Evolutionary conservation across 257 asterid species (phyloP).

Genomic region (Solanum pimpinellifolium): DNA sequence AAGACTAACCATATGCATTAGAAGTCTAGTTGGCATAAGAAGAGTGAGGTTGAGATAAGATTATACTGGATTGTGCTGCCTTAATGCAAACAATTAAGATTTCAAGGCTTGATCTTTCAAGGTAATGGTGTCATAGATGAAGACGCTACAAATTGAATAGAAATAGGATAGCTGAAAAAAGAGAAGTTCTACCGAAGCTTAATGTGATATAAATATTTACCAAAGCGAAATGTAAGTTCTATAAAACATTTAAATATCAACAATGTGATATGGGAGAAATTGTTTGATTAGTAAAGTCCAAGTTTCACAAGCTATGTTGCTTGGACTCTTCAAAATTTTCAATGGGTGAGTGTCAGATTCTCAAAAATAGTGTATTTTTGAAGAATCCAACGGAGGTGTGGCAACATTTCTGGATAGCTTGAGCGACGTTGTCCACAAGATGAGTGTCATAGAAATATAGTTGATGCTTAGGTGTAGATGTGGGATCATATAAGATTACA

Average conservation of each 20-base stretch:
- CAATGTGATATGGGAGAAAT: neutral
- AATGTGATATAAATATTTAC: neutral
- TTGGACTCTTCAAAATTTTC: neutral
- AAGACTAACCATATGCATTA: neutral
- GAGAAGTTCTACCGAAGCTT: neutral
- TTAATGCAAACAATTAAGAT: neutral
- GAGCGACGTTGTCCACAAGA: neutral
- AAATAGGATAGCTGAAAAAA: neutral
- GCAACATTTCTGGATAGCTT: neutral
- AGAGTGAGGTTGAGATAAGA: neutral
- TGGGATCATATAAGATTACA: neutral
- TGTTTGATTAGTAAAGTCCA: neutral
- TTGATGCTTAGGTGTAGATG: neutral
- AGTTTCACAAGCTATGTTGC: neutral
- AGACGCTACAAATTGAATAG: neutral
- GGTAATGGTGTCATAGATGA: neutral
- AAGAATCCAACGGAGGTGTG: neutral
- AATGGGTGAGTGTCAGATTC: neutral
- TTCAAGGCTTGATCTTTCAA: neutral
- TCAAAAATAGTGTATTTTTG: neutral
- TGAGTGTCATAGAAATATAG: neutral
- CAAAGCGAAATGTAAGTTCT: neutral
- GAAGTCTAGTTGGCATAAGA: neutral
- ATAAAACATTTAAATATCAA: neutral
- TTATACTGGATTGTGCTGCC: neutral